These are phyloP conservation scores for Colletotrichum shisoi DNA, from an alignment of 2,329 filamentous ascomycete genomes.

Conservation along the genomic window DNA sequence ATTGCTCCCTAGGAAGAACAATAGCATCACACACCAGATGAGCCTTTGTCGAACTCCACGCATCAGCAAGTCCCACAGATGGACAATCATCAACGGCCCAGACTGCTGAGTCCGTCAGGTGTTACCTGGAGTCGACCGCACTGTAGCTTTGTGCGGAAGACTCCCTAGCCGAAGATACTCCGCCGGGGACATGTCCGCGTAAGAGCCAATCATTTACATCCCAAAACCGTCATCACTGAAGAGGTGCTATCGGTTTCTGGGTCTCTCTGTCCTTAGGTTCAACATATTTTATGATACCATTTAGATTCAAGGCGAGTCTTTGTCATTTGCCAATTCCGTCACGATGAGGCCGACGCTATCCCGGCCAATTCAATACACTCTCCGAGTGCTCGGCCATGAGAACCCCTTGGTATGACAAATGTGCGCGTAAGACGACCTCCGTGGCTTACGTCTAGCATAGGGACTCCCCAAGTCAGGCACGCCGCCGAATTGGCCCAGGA, in stretches of 20 bases:
- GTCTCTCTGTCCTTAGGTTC: background rate
- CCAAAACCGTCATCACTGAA: background rate
- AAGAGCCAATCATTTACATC: constrained; percentile 25
- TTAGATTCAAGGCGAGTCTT: background rate
- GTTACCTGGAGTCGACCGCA: background rate
- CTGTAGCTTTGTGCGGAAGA: background rate
- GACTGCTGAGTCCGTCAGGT: background rate
- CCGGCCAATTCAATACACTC: constrained; percentile 49
- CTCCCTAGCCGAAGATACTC: constrained; percentile 23
- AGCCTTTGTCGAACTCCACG: background rate
- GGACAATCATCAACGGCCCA: background rate
- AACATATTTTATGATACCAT: background rate
- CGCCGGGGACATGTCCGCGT: background rate
- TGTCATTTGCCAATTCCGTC: background rate
- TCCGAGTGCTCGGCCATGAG: constrained; percentile 68
- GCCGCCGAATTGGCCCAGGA: constrained; percentile 66
- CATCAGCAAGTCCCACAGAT: background rate
- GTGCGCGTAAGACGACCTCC: background rate
- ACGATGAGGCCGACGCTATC: constrained; percentile 51
- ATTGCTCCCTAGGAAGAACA: background rate
- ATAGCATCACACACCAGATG: background rate
- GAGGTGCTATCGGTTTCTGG: background rate
- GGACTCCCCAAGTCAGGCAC: constrained; percentile 81
- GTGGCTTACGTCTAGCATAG: constrained; percentile 55
- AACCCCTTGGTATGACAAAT: constrained; percentile 76